A percentile compares a stretch with the other conserved stretches of the same genome.
phyloP scores from a whole-genome alignment of 2,329 filamentous ascomycete species.

The Cytospora chrysosperma region DNA sequence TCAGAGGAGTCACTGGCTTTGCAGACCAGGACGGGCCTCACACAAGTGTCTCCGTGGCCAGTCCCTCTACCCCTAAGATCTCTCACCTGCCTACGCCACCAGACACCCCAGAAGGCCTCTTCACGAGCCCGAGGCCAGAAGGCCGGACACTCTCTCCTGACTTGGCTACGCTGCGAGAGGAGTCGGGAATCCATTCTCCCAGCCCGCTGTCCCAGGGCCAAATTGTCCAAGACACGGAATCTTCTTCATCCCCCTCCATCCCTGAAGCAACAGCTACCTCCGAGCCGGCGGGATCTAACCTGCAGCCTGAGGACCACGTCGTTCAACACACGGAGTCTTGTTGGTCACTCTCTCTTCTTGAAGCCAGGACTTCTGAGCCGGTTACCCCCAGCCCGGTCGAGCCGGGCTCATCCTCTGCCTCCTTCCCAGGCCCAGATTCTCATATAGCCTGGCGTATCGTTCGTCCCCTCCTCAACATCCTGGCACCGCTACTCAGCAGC shows the following conservation, averaged over 20 bases:
- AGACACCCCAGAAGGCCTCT: background rate
- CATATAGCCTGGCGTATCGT: no score
- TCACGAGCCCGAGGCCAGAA: background rate
- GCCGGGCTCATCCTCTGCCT: background rate
- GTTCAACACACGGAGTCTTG: no score
- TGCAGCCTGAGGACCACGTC: background rate
- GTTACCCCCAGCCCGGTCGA: background rate
- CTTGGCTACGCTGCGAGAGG: background rate
- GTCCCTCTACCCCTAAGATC: background rate
- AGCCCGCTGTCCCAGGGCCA: background rate
- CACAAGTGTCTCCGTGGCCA: background rate
- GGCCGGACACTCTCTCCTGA: background rate
- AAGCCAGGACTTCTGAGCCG: background rate
- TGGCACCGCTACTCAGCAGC: background rate
- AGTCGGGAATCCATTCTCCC: background rate
- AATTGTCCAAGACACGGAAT: background rate
- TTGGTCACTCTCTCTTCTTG: background rate
- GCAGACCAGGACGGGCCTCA: background rate
- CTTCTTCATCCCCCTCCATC: background rate
- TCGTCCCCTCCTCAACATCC: background rate
- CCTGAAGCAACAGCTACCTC: background rate
- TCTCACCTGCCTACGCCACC: background rate
- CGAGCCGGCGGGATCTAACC: background rate
- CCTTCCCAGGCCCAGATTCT: background rate
- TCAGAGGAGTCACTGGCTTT: background rate